A percentile compares a stretch with the other conserved stretches of the same genome.
Conservation (phyloP, 164 flowering plant genomes). For the Santalum album region DNA sequence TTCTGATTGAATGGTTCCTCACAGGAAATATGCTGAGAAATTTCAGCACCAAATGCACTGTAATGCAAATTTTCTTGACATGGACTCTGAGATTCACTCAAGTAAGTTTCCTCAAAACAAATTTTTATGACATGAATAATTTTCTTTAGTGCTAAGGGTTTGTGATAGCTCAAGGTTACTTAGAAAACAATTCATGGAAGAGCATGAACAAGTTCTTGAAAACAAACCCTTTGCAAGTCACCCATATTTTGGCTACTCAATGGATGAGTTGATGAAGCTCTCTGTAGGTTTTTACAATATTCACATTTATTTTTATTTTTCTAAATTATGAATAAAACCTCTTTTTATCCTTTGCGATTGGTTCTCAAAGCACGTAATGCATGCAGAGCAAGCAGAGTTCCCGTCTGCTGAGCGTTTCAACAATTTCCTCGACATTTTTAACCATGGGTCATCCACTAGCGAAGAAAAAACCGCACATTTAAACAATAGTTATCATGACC, state of each 20-base stretch:
- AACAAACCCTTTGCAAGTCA: conserved; percentile 22
- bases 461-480: conserved; percentile 15
- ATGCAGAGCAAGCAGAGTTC: conserved; percentile 18
- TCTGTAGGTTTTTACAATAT: conserved; percentile 32
- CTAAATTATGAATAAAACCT: too few relatives aligned
- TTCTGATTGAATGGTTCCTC: background rate
- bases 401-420: conserved; percentile 25
- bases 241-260: conserved; percentile 33
- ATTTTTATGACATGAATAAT: background rate
- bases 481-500: conserved; percentile 19
- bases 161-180: conserved; percentile 40
- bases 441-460: conserved; percentile 21
- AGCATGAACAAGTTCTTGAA: conserved; percentile 49
- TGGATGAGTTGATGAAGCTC: conserved; percentile 43
- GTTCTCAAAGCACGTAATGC: background rate
- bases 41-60: conserved; percentile 30
- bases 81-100: conserved; percentile 43
- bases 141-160: conserved; percentile 34
- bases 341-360: background rate
- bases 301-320: too few relatives aligned
- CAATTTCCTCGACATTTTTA: conserved; percentile 26
- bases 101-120: conserved; percentile 27
- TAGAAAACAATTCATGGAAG: conserved; percentile 46
- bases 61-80: conserved; percentile 27
- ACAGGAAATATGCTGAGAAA: conserved; percentile 54